Conservation (phyloP, 306 rosid genomes). For the Arachis stenosperma region DNA sequence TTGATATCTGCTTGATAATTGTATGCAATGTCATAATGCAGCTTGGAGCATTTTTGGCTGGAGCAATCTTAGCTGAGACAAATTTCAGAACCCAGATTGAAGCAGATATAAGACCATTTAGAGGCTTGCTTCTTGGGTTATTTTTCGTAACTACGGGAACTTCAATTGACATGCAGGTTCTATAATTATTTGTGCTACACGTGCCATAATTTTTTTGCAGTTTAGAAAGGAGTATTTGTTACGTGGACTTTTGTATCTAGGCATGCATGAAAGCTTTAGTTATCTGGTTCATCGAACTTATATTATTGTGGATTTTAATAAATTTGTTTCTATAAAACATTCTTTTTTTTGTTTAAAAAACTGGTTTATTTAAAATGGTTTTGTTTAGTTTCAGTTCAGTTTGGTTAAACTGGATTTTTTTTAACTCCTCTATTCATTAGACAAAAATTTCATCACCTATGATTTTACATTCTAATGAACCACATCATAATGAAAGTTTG, state of each 20-base stretch:
- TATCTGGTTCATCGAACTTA: conserved; percentile 31
- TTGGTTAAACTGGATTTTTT: too few relatives aligned
- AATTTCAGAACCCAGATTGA: conserved; percentile 99
- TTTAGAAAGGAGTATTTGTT: conserved; percentile 20
- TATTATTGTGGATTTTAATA: neutral
- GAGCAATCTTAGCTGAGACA: conserved; percentile 97
- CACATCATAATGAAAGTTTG: conserved; percentile 12
- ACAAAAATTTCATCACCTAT: conserved; percentile 29
- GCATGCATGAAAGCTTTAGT: conserved; percentile 7
- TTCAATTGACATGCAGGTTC: conserved; percentile 90
- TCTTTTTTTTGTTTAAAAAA: too few relatives aligned
- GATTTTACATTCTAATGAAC: conserved; percentile 24
- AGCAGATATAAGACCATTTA: conserved; percentile 98
- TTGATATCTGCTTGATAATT: conserved; percentile 29
- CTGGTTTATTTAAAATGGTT: too few relatives aligned
- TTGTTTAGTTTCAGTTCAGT: too few relatives aligned
- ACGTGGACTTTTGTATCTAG: neutral
- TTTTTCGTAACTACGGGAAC: conserved; percentile 93
- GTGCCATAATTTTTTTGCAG: conserved; percentile 11
- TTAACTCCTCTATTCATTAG: too few relatives aligned
- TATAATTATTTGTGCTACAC: conserved; percentile 24
- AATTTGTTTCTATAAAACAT: too few relatives aligned
- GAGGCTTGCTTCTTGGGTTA: conserved; percentile 96
- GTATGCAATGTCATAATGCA: conserved; percentile 48
- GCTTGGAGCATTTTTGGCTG: conserved; percentile 99